phyloP scores from a whole-genome alignment of 1,284 basidiomycete species.

The Gymnopus androsaceus region DNA sequence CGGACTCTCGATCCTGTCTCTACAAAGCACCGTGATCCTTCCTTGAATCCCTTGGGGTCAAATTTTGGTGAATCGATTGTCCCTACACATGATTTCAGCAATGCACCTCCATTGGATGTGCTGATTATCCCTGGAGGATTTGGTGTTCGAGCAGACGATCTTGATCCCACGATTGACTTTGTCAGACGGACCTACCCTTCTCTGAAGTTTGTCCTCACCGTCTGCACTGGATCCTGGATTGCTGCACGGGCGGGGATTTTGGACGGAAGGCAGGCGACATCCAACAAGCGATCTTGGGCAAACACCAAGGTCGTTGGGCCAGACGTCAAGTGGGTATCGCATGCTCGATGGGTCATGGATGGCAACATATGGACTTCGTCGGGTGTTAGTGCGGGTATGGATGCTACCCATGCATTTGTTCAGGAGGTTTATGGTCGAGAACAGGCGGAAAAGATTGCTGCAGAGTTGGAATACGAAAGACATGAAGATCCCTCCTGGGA shows the following conservation, averaged over 20 bases:
- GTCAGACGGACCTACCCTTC: conserved; percentile 35
- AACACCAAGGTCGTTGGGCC: conserved; percentile 24
- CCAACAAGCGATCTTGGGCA: conserved; percentile 40
- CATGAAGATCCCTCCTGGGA: conserved; percentile 38
- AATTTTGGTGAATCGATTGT: conserved; percentile 43
- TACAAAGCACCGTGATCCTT: conserved; percentile 29
- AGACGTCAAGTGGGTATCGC: conserved; percentile 37
- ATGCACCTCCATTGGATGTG: conserved; percentile 43
- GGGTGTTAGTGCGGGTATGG: conserved; percentile 42
- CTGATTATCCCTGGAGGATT: conserved; percentile 46
- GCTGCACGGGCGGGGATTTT: conserved; percentile 43
- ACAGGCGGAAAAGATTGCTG: conserved; percentile 31
- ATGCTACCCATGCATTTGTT: conserved; percentile 40
- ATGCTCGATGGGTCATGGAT: conserved; percentile 44
- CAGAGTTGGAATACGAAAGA: conserved; percentile 41
- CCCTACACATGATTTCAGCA: conserved; percentile 44
- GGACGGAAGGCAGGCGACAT: conserved; percentile 43
- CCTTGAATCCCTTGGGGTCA: conserved; percentile 23
- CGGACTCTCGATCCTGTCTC: conserved; percentile 38
- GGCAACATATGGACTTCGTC: conserved; percentile 46
- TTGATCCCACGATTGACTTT: conserved; percentile 34
- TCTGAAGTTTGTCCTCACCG: conserved; percentile 43
- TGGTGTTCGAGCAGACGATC: conserved; percentile 30
- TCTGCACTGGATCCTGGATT: conserved; percentile 46
- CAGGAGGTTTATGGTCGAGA: conserved; percentile 37